Evolutionary conservation across 225 moss, liverwort and hornwort genomes (phyloP).

Genomic region (Asterella californica): DNA sequence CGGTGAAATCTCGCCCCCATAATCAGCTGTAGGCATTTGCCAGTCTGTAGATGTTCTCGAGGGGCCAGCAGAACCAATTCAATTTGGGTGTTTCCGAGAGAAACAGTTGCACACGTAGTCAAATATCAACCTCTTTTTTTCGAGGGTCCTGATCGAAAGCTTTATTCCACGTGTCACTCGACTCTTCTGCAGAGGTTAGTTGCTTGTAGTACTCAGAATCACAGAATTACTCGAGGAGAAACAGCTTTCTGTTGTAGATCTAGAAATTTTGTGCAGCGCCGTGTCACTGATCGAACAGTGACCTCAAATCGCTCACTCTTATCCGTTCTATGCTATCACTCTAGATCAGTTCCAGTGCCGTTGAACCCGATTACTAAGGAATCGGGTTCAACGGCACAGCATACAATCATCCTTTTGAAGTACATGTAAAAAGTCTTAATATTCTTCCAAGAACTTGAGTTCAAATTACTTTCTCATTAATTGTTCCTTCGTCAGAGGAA

Average conservation of each 20-base stretch:
- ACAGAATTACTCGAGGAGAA: too few relatives aligned
- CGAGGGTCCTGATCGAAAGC: neutral
- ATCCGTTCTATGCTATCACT: neutral
- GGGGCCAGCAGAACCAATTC: neutral
- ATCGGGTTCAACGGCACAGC: too few relatives aligned
- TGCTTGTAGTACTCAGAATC: neutral
- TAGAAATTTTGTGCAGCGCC: too few relatives aligned
- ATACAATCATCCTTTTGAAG: too few relatives aligned
- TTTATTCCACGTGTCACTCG: neutral
- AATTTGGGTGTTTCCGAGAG: neutral
- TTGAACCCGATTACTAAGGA: neutral
- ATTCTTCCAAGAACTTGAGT: too few relatives aligned
- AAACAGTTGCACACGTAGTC: neutral
- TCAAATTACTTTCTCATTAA: too few relatives aligned
- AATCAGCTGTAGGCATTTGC: slow-evolving; percentile 6
- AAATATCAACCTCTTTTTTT: neutral
- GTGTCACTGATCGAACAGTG: neutral
- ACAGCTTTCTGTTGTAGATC: too few relatives aligned
- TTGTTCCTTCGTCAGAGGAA: too few relatives aligned
- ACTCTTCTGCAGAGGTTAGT: neutral
- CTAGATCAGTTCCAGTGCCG: neutral
- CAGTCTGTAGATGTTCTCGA: neutral
- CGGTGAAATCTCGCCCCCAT: neutral
- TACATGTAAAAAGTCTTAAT: too few relatives aligned
- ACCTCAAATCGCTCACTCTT: neutral